Base-by-base conservation (phyloP, 805 yeast species). In the Lachancea sp. region DNA sequence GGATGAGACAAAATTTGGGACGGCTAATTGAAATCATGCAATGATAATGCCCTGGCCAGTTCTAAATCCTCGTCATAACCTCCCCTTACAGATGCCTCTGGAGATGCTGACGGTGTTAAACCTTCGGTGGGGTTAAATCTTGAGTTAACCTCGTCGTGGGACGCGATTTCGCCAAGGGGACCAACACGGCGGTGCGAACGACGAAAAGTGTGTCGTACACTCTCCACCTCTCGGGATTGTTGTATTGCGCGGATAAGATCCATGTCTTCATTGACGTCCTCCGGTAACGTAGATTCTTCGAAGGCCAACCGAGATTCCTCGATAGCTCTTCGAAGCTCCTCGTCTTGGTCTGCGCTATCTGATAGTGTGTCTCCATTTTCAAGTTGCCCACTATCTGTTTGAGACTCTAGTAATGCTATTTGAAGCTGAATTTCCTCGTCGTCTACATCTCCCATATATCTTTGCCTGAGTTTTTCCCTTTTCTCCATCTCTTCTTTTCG, bases 371-470 rank as follows among this genome's bases (percentile, higher is more conserved):
- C 11, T 11, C 17, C 16, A 37, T 34, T 20, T 36, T 43, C 6
- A 40, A 21, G 11, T 18, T 24, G 15, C 18, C 9, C 13, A 25
- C 34, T 20, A 23, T 34, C 20, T 17, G 36, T 38, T 39, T 51
- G 51, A 2, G 67, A 62, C 40, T 62, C 67, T 49, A 61, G 44
- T 20, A 62, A 34, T 2, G 67, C 67, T 34, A 62, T 61, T 37
- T 51, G 45, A 30, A 61, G 40, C 32, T 58, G 61, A 8, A 57
- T 34, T 20, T 61, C 60, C 16, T 62, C 64, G 21, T 58, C 61
- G 26, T 60, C 61, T 3, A 57, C 29, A 40, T 55, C 60, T 19
- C 64, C 64, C 38, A 61, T 58, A 38, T 56, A 58, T 21, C 46
- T 41, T 30, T 48, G 44, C 19, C 54, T 29, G 19, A 58, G 36